Evolutionary conservation across 805 yeast genomes (phyloP).

Genomic region (Candida morakotiae): DNA sequence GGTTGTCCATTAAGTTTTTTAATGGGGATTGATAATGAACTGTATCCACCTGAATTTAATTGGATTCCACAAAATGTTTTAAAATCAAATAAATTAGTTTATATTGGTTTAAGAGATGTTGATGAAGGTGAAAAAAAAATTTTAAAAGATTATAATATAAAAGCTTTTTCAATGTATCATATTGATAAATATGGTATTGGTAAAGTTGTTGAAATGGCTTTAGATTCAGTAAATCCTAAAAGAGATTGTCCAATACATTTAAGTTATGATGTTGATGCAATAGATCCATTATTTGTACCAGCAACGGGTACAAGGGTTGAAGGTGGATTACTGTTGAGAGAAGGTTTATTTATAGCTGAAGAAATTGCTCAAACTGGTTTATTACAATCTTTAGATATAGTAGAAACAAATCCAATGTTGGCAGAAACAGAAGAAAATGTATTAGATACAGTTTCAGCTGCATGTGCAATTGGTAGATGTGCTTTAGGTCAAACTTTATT

Average conservation of each 20-base stretch:
- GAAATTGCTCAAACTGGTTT: constrained; percentile 89
- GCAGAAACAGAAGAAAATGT: constrained; percentile 75
- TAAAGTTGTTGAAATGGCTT: constrained; percentile 87
- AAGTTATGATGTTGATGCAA: constrained; percentile 94
- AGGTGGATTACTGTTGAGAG: constrained; percentile 93
- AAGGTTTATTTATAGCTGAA: constrained; percentile 89
- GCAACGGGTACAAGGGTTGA: constrained; percentile 98
- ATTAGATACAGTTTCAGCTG: constrained; percentile 82
- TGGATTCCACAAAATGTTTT: constrained; percentile 81
- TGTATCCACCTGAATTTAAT: constrained; percentile 66
- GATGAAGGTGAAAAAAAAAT: constrained; percentile 81
- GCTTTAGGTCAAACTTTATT: constrained; percentile 89
- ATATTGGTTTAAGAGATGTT: constrained; percentile 92
- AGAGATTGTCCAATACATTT: constrained; percentile 72
- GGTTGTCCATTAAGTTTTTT: constrained; percentile 95
- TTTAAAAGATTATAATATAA: constrained; percentile 63
- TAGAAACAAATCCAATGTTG: constrained; percentile 87
- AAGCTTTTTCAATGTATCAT: constrained; percentile 94
- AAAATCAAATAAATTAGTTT: constrained; percentile 70
- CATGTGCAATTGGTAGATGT: constrained; percentile 87
- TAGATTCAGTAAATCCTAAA: constrained; percentile 70
- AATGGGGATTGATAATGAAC: constrained; percentile 68
- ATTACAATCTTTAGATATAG: constrained; percentile 83
- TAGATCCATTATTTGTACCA: constrained; percentile 91
- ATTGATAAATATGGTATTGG: constrained; percentile 92